A percentile compares a stretch with the other conserved stretches of the same genome.
These are phyloP conservation scores for Cotoneaster glaucophyllus DNA, from an alignment of 306 rosid genomes.

Conservation along the genomic window DNA sequence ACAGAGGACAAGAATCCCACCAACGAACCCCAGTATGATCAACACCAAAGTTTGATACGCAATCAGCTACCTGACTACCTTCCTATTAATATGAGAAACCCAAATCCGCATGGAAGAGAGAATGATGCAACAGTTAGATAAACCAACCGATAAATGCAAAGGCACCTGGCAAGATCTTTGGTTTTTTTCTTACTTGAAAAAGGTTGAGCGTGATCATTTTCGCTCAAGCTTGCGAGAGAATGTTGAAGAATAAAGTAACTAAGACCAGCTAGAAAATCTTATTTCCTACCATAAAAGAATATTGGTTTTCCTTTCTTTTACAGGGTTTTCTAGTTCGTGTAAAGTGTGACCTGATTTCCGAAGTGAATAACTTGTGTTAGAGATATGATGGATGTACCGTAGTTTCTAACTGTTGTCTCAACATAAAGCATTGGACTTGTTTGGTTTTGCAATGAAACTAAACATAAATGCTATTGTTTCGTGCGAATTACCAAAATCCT, in stretches of 20 bases:
- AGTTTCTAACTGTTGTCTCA: neutral
- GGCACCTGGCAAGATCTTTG: neutral
- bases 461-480: neutral
- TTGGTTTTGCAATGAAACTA: neutral
- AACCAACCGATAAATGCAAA: neutral
- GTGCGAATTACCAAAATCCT: constrained; percentile 6
- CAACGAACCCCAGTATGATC: neutral
- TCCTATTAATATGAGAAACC: neutral
- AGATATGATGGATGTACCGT: neutral
- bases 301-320: neutral
- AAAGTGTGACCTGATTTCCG: neutral
- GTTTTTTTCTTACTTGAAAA: neutral
- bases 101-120: neutral
- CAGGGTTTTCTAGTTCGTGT: neutral
- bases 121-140: neutral
- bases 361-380: neutral
- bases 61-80: neutral
- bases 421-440: neutral
- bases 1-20: neutral
- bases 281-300: neutral
- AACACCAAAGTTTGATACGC: neutral
- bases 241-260: neutral
- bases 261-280: neutral
- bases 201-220: neutral
- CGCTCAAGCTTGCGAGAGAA: neutral